Evolutionary conservation across 768 basidiomycete species (phyloP).

Genomic region (Pleurotus pulmonarius): DNA sequence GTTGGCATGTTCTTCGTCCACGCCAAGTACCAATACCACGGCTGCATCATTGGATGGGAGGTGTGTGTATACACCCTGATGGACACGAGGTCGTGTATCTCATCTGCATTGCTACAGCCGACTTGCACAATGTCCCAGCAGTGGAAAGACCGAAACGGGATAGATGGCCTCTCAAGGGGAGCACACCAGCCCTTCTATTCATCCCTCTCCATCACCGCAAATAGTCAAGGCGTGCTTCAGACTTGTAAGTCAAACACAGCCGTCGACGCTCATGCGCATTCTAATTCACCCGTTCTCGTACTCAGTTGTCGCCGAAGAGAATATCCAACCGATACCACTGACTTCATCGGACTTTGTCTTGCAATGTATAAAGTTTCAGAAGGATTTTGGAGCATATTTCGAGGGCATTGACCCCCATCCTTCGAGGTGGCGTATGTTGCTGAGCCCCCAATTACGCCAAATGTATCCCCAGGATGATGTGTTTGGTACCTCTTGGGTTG

Average conservation of each 20-base stretch:
- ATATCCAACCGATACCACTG: slow-evolving; percentile 18
- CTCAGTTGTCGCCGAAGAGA: slow-evolving; percentile 33
- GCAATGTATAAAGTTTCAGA: background rate
- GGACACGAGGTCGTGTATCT: too few species aligned
- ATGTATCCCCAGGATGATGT: slow-evolving; percentile 40
- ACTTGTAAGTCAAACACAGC: slow-evolving; percentile 29
- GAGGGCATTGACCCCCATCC: slow-evolving; percentile 10
- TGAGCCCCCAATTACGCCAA: slow-evolving; percentile 30
- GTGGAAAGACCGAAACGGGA: slow-evolving; percentile 42
- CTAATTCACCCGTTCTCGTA: background rate
- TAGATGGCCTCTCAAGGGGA: slow-evolving; percentile 35
- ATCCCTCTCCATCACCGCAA: slow-evolving; percentile 11
- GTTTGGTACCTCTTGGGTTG: slow-evolving; percentile 28
- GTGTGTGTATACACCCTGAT: slow-evolving; percentile 21
- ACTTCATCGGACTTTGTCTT: background rate
- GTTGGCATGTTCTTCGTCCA: slow-evolving; percentile 49
- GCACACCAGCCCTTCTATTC: slow-evolving; percentile 49
- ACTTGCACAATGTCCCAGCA: slow-evolving; percentile 34
- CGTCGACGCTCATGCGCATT: background rate
- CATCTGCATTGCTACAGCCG: slow-evolving; percentile 14
- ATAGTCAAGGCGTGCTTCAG: slow-evolving; percentile 28
- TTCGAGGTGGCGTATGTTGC: slow-evolving; percentile 24
- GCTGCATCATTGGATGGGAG: slow-evolving; percentile 48
- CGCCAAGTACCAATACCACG: slow-evolving; percentile 32
- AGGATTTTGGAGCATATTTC: slow-evolving; percentile 13